A percentile compares a stretch with the other conserved stretches of the same genome.
Conservation (phyloP, 2,329 filamentous ascomycete species). For the Trichoderma oligosporum region DNA sequence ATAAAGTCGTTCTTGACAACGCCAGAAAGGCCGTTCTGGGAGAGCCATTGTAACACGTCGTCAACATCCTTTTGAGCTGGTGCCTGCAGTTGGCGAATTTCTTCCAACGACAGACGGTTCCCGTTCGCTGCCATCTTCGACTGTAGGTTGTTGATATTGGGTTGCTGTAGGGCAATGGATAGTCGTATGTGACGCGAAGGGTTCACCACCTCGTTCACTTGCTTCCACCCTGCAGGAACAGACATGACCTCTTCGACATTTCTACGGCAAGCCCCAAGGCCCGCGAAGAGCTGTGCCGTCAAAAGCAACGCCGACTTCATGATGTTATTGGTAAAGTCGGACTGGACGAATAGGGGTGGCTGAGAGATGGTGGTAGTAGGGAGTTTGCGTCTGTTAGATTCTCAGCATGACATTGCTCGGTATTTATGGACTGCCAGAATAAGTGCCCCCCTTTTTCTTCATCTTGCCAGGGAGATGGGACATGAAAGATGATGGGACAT, state of each 20-base stretch:
- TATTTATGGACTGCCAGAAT: neutral
- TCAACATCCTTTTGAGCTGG: conserved; percentile 35
- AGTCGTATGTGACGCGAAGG: conserved; percentile 28
- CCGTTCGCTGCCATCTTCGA: conserved; percentile 24
- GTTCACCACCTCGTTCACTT: conserved; percentile 25
- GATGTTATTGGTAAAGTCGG: neutral
- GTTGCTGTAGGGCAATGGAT: conserved; percentile 34
- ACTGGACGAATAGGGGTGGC: neutral
- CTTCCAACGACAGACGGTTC: conserved; percentile 34
- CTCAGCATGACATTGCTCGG: neutral
- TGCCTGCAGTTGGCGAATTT: conserved; percentile 36
- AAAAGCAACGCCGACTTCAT: conserved; percentile 22
- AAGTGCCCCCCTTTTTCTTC: neutral
- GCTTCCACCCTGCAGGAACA: conserved; percentile 33
- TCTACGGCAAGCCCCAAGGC: conserved; percentile 25
- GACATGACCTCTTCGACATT: conserved; percentile 28
- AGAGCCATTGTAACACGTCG: conserved; percentile 42
- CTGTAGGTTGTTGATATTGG: conserved; percentile 28
- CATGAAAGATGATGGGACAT: neutral
- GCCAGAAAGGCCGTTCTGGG: conserved; percentile 35
- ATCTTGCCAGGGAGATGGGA: conserved; percentile 7
- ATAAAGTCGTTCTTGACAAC: conserved; percentile 40
- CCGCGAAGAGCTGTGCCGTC: conserved; percentile 24
- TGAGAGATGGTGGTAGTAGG: neutral
- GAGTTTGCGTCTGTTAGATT: neutral